These are phyloP conservation scores for Paxillus involutus DNA, from an alignment of 768 basidiomycete species.

Conservation along the genomic window DNA sequence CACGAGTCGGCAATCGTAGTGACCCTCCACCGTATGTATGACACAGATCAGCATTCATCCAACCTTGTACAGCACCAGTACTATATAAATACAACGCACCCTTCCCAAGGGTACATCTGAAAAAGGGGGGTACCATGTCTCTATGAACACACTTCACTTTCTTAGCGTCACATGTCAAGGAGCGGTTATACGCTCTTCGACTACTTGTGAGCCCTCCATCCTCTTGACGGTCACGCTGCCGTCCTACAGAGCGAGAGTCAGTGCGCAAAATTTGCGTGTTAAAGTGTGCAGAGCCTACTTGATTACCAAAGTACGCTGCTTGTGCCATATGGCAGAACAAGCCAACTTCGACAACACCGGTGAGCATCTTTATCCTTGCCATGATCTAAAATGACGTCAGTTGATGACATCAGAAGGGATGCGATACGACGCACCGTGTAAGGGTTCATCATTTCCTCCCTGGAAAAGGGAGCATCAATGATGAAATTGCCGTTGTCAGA, in stretches of 20 bases:
- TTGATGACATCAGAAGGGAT: background rate
- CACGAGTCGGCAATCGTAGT: too few species aligned
- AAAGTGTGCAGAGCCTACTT: conserved; percentile 39
- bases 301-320: conserved; percentile 96
- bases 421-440: conserved; percentile 42
- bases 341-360: conserved; percentile 98
- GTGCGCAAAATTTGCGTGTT: background rate
- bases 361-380: conserved; percentile 85
- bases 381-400: conserved; percentile 53
- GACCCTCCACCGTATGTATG: too few species aligned
- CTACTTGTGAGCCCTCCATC: conserved; percentile 22
- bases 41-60: too few species aligned
- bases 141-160: too few species aligned
- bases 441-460: conserved; percentile 67
- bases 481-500: conserved; percentile 97
- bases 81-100: too few species aligned
- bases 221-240: conserved; percentile 68
- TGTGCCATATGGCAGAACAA: conserved; percentile 92
- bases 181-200: conserved; percentile 18
- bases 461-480: conserved; percentile 91
- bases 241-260: conserved; percentile 41
- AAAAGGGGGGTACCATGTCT: too few species aligned
- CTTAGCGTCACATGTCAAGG: background rate
- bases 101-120: too few species aligned
- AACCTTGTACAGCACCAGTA: too few species aligned